Base-by-base conservation (phyloP, 345 rosid genomes). In the rapeseed (Brassica napus) region DNA sequence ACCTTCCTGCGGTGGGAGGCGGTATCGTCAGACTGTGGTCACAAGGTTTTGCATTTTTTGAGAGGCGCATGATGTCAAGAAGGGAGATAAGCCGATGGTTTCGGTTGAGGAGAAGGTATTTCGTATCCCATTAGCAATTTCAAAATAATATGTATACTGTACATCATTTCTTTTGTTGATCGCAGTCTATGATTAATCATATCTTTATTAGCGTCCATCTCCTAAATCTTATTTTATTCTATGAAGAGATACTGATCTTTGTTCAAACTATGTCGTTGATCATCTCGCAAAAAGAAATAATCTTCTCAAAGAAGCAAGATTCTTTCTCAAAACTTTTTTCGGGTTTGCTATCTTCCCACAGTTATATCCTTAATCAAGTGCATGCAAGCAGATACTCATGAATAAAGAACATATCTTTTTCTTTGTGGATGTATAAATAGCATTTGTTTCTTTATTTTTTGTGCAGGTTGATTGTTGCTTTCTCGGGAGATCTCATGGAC, bases 321-420 rank as follows among this genome's bases (percentile, higher is more conserved):
- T 90, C 8, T 94, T 97, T 4, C 87, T 92, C 32, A 92, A 92
- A 84, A 90, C 98, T 47, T 83, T 92, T 84, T 86, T 94, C 67
- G 80, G 94, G 94, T 91, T 77, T 75, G 34, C 15, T 18, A 68
- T 69, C 5, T 77, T 49, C n/a, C 1, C 64, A 55, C 35, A 47
- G 1, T 47, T 14, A 47, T 44, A 44, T 55, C 98, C 57, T 83
- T 91, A 15, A 54, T 54, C 21, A 16, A 54, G 23, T 54, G 52
- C 11, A 39, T 39, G 47, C 52, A 44, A 11, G 52, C 52, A 44
- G 1, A 11, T 44, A 47, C 54, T 47, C 54, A 47, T 47, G 54
- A 47, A 47, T 15, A 47, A 47, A 12, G 15, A 47, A 47, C 54
- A 12, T 47, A 47, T 10, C 4, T 47, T 47, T 47, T 47, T 12